Percentiles rank a stretch among this genome's conserved stretches.
These are phyloP conservation scores for Fusarium multiceps DNA, from an alignment of 2,329 filamentous ascomycete genomes.

Conservation along the genomic window DNA sequence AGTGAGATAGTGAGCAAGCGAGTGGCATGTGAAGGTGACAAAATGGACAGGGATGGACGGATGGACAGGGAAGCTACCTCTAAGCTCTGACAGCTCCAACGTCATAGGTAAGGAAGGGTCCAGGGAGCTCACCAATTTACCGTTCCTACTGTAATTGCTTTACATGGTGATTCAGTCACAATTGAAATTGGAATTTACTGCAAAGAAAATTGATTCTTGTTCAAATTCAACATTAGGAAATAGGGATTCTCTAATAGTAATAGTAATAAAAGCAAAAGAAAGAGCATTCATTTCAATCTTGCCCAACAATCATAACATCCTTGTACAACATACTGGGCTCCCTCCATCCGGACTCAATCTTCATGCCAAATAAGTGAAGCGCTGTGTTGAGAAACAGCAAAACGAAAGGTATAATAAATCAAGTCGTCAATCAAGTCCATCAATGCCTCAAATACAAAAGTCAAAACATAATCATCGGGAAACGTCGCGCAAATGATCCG, in stretches of 20 bases:
- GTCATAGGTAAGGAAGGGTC: constrained; percentile 30
- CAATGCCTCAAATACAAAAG: constrained; percentile 10
- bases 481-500: constrained; percentile 8
- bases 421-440: constrained; percentile 25
- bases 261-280: constrained; percentile 11
- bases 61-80: neutral
- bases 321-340: neutral
- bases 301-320: constrained; percentile 33
- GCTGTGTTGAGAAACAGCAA: constrained; percentile 17
- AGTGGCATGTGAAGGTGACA: constrained; percentile 41
- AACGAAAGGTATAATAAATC: constrained; percentile 33
- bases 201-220: neutral
- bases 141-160: neutral
- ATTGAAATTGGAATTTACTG: neutral
- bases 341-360: constrained; percentile 25
- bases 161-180: neutral
- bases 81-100: constrained; percentile 34
- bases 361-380: constrained; percentile 28
- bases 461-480: constrained; percentile 11
- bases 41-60: neutral
- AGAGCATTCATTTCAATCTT: constrained; percentile 37
- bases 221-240: constrained; percentile 4
- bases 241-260: constrained; percentile 8
- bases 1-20: neutral
- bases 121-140: neutral